A percentile compares a stretch with the other conserved stretches of the same genome.
Evolutionary conservation across 257 asterid species (phyloP).

Genomic region (Przewalskia tangutica): DNA sequence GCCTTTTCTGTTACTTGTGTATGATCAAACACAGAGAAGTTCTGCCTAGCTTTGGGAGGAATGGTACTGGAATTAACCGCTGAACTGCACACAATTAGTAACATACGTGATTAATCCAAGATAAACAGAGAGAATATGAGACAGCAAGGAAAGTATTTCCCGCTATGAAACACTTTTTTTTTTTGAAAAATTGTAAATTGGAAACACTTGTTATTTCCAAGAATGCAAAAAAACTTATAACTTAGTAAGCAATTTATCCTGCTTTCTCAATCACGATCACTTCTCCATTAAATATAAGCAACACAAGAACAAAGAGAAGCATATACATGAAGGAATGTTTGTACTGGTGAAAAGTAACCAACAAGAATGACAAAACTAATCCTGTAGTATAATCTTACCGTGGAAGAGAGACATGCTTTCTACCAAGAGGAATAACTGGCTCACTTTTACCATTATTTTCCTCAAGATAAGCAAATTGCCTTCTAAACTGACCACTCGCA

Average conservation of each 20-base stretch:
- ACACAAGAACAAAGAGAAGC: not conserved
- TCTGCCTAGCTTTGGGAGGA: slow-evolving; percentile 34
- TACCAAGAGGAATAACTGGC: slow-evolving; percentile 65
- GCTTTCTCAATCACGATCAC: not conserved
- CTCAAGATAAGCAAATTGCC: slow-evolving; percentile 78
- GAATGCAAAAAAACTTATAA: not conserved
- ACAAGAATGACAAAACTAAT: not conserved
- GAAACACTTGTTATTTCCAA: not conserved
- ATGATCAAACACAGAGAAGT: slow-evolving; percentile 32
- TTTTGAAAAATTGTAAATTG: not conserved
- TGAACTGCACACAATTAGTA: slow-evolving; percentile 38
- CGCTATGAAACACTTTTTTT: not conserved
- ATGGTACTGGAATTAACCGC: slow-evolving; percentile 48
- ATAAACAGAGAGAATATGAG: not conserved
- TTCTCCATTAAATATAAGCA: not conserved
- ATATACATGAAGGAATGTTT: not conserved
- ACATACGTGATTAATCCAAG: not conserved
- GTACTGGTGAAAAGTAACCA: not conserved
- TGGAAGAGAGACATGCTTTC: slow-evolving; percentile 79
- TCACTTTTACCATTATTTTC: slow-evolving; percentile 69
- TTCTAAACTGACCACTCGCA: slow-evolving; percentile 70
- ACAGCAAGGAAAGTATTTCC: not conserved
- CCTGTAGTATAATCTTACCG: slow-evolving; percentile 34
- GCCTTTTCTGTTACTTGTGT: slow-evolving; percentile 31
- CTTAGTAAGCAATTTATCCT: not conserved